A percentile compares a stretch with the other conserved stretches of the same genome.
phyloP scores from a whole-genome alignment of 495 filamentous ascomycete genomes.

The Lasiosphaeris hirsuta region DNA sequence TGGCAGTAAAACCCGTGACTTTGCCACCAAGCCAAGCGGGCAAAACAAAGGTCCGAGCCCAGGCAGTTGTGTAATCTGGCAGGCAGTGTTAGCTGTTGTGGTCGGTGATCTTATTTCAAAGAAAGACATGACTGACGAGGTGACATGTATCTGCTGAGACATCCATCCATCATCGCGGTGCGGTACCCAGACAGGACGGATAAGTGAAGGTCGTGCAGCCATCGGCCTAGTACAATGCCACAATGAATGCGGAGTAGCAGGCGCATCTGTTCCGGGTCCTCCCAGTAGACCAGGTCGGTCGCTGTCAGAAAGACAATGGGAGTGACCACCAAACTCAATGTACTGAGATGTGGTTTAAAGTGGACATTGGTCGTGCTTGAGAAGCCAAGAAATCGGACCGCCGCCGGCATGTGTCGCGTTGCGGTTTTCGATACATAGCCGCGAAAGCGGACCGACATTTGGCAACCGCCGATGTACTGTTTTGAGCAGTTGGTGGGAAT shows the following conservation, averaged over 20 bases:
- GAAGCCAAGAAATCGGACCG: background rate
- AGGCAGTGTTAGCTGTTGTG: too few relatives aligned
- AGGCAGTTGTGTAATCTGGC: too few relatives aligned
- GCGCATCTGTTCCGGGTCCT: background rate
- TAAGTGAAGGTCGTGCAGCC: background rate
- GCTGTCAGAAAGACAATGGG: background rate
- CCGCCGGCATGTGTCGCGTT: background rate
- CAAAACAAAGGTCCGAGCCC: too few relatives aligned
- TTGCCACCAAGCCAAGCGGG: too few relatives aligned
- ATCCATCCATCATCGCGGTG: too few relatives aligned
- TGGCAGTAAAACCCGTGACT: too few relatives aligned
- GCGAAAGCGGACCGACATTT: slow-evolving; percentile 1
- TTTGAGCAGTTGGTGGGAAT: background rate
- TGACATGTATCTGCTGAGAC: too few relatives aligned
- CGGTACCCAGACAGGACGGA: too few relatives aligned
- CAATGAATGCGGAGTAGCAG: background rate
- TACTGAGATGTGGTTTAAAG: background rate
- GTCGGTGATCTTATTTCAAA: too few relatives aligned
- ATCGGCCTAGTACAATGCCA: background rate
- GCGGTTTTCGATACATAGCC: background rate
- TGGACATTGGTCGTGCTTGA: background rate
- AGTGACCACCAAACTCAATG: background rate
- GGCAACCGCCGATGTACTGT: slow-evolving; percentile 2
- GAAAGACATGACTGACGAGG: too few relatives aligned
- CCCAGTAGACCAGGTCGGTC: background rate